A percentile compares a stretch with the other conserved stretches of the same genome.
Evolutionary conservation across 192 early-diverging fungal species (phyloP).

Genomic region (Lobosporangium transversale): DNA sequence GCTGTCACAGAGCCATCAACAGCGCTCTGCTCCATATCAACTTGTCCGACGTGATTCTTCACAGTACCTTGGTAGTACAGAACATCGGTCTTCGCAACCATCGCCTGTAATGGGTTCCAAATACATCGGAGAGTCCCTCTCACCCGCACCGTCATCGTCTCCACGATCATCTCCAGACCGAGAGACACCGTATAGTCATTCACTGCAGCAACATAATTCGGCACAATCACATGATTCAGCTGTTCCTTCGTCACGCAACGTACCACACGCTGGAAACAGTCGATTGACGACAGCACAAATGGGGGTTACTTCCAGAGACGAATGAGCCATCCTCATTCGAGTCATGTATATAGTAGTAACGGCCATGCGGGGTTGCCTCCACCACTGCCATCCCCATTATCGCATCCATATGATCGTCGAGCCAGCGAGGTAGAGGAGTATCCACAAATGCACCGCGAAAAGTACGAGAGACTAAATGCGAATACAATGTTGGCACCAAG

Average conservation of each 20-base stretch:
- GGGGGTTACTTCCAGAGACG: conserved; percentile 21
- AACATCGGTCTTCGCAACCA: conserved; percentile 37
- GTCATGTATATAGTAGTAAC: conserved; percentile 7
- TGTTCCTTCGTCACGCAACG: background rate
- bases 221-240: background rate
- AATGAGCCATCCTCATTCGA: conserved; percentile 41
- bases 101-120: conserved; percentile 17
- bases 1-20: conserved; percentile 4
- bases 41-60: conserved; percentile 24
- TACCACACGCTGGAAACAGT: background rate
- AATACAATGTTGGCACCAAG: conserved; percentile 23
- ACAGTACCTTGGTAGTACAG: conserved; percentile 12
- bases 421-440: conserved; percentile 42
- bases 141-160: conserved; percentile 34
- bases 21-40: conserved; percentile 14
- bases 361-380: conserved; percentile 11
- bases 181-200: conserved; percentile 6
- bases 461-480: conserved; percentile 43
- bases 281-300: conserved; percentile 21
- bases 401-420: conserved; percentile 42
- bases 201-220: background rate
- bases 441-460: conserved; percentile 34
- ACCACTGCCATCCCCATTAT: conserved; percentile 13
- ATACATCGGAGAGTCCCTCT: conserved; percentile 16
- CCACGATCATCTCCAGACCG: conserved; percentile 38